Evolutionary conservation across 441 rosid species (phyloP).

Genomic region (Metrosideros polymorpha): DNA sequence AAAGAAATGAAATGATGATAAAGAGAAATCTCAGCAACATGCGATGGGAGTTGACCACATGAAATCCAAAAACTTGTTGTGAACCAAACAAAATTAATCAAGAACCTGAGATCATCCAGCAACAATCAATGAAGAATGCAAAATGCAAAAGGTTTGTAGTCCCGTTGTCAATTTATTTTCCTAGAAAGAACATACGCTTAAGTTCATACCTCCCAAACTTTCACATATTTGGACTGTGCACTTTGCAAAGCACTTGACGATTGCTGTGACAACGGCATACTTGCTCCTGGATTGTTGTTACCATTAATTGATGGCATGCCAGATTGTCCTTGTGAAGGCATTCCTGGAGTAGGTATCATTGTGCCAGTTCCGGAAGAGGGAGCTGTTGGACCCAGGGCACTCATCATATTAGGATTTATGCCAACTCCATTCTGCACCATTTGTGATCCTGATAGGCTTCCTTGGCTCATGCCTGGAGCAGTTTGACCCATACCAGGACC

Average conservation of each 20-base stretch:
- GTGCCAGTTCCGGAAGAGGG: constrained; percentile 62
- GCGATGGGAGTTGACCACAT: not conserved
- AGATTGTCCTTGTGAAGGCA: constrained; percentile 68
- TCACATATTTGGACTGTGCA: constrained; percentile 80
- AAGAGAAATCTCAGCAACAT: not conserved
- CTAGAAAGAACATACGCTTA: not conserved
- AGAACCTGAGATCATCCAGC: not conserved
- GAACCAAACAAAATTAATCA: not conserved
- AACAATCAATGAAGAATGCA: not conserved
- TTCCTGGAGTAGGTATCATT: constrained; percentile 95
- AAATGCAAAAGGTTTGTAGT: not conserved
- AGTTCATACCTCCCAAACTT: constrained; percentile 87
- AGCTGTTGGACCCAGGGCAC: constrained; percentile 52
- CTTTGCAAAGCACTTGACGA: constrained; percentile 56
- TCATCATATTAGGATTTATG: constrained; percentile 67
- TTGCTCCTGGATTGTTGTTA: constrained; percentile 50
- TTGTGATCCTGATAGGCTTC: constrained; percentile 69
- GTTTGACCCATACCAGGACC: constrained; percentile 40
- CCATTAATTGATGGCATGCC: constrained; percentile 68
- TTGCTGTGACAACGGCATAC: constrained; percentile 65
- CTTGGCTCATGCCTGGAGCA: constrained; percentile 69
- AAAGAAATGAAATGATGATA: not conserved
- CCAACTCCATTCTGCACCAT: constrained; percentile 72
- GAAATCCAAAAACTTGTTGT: not conserved
- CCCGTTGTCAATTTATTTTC: not conserved